These are phyloP conservation scores for Alternaria brassicae DNA, from an alignment of 2,329 filamentous ascomycete species.

Conservation along the genomic window DNA sequence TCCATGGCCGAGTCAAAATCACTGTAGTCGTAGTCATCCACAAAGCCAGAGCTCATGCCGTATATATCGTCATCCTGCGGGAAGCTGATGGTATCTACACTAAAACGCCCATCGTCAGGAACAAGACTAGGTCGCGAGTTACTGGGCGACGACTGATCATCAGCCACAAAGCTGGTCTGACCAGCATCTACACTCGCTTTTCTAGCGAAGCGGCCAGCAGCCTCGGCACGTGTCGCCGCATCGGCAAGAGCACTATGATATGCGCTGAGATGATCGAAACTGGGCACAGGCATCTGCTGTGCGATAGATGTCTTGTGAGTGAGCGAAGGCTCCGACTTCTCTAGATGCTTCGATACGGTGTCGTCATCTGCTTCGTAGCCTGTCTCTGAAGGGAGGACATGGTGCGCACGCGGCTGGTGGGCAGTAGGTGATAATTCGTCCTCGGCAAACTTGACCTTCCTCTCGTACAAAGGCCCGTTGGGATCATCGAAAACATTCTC, in stretches of 20 bases:
- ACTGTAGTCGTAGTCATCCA: slow-evolving; percentile 65
- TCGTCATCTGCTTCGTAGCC: slow-evolving; percentile 47
- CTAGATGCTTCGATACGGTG: slow-evolving; percentile 32
- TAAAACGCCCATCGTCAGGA: slow-evolving; percentile 59
- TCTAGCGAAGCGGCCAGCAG: slow-evolving; percentile 76
- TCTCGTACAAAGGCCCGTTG: slow-evolving; percentile 58
- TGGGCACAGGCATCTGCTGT: slow-evolving; percentile 41
- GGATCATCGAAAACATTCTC: slow-evolving; percentile 74
- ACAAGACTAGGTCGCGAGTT: slow-evolving; percentile 54
- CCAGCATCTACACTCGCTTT: slow-evolving; percentile 57
- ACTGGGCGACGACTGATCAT: slow-evolving; percentile 42
- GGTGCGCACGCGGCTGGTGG: slow-evolving; percentile 27
- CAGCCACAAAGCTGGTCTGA: slow-evolving; percentile 39
- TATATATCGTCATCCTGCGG: slow-evolving; percentile 45
- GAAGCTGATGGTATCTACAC: slow-evolving; percentile 53
- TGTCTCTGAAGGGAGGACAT: slow-evolving; percentile 28
- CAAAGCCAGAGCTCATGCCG: slow-evolving; percentile 48
- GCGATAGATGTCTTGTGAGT: slow-evolving; percentile 56
- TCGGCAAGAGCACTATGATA: slow-evolving; percentile 87
- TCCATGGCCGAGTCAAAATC: slow-evolving; percentile 53
- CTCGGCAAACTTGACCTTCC: slow-evolving; percentile 42
- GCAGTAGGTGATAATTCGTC: slow-evolving; percentile 22
- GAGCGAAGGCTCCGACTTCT: slow-evolving; percentile 56
- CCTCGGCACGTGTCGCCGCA: slow-evolving; percentile 78
- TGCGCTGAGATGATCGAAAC: slow-evolving; percentile 65